Conservation (phyloP, 768 basidiomycete species). For the Suillus americanus region DNA sequence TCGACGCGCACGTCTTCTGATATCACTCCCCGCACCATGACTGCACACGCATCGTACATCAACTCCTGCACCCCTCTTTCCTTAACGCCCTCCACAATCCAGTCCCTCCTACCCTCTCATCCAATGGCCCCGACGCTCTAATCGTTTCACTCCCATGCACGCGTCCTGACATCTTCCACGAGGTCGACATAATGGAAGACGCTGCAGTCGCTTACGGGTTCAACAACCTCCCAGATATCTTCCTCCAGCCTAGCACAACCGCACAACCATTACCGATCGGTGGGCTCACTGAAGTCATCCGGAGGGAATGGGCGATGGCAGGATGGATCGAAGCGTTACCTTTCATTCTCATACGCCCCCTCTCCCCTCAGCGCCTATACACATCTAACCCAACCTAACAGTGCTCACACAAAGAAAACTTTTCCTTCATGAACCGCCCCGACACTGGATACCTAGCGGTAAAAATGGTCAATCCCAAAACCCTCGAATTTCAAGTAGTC, state of each 20-base stretch:
- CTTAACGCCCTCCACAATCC: conserved; percentile 64
- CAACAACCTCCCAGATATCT: conserved; percentile 90
- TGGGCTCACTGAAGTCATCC: conserved; percentile 84
- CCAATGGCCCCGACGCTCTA: conserved; percentile 63
- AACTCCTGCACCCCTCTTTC: conserved; percentile 92
- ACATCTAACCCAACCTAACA: conserved; percentile 30
- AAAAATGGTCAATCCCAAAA: conserved; percentile 95
- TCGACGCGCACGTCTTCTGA: conserved; percentile 76
- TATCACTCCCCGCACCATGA: conserved; percentile 67
- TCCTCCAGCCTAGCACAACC: conserved; percentile 93
- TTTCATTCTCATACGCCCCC: conserved; percentile 75
- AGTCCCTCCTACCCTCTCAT: conserved; percentile 63
- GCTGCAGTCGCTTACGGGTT: conserved; percentile 97
- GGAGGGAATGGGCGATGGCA: conserved; percentile 88
- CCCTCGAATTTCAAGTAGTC: conserved; percentile 96
- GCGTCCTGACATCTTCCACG: conserved; percentile 96
- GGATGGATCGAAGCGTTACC: conserved; percentile 97
- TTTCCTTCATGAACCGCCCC: conserved; percentile 83
- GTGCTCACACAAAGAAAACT: conserved; percentile 99
- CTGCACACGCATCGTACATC: conserved; percentile 85
- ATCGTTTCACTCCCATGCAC: conserved; percentile 84
- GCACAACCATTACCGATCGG: conserved; percentile 89
- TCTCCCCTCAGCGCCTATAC: background rate
- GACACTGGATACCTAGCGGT: conserved; percentile 84
- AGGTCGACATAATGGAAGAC: conserved; percentile 98